Evolutionary conservation across 306 rosid genomes (phyloP).

Genomic region (Astragalus glycyphyllos): DNA sequence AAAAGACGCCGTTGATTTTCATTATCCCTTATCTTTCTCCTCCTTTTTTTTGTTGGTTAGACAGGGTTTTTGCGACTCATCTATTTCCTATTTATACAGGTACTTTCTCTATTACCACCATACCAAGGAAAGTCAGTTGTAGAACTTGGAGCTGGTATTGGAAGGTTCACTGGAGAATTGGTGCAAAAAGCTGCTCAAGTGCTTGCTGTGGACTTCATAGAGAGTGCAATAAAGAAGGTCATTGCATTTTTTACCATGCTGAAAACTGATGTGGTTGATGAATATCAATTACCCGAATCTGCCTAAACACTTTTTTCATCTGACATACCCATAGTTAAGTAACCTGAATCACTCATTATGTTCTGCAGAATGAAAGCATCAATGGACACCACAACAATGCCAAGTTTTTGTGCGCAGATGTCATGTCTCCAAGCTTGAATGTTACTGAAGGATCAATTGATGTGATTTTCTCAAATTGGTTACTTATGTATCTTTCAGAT

Average conservation of each 20-base stretch:
- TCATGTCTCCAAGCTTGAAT: slow-evolving; percentile 70
- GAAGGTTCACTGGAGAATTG: slow-evolving; percentile 89
- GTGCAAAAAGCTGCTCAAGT: slow-evolving; percentile 85
- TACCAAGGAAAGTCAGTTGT: slow-evolving; percentile 83
- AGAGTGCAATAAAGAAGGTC: slow-evolving; percentile 89
- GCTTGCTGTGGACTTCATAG: slow-evolving; percentile 88
- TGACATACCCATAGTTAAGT: not conserved
- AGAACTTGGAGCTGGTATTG: slow-evolving; percentile 98
- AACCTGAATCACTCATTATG: slow-evolving; percentile 22
- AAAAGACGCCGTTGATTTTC: not conserved
- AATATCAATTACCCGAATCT: not conserved
- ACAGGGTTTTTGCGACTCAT: slow-evolving; percentile 41
- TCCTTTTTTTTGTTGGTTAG: not conserved
- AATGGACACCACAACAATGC: slow-evolving; percentile 84
- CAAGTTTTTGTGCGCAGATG: slow-evolving; percentile 91
- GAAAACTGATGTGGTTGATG: slow-evolving; percentile 25
- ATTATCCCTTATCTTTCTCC: not conserved
- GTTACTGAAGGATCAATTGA: slow-evolving; percentile 77
- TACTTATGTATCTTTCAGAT: slow-evolving; percentile 96
- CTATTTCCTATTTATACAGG: slow-evolving; percentile 51
- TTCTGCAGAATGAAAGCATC: slow-evolving; percentile 73
- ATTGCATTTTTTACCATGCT: slow-evolving; percentile 1
- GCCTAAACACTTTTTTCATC: not conserved
- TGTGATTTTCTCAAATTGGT: slow-evolving; percentile 92
- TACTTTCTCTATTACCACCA: slow-evolving; percentile 73